These are phyloP conservation scores for Kluyveromyces dobzhanskii DNA, from an alignment of 805 yeast species.

Conservation along the genomic window DNA sequence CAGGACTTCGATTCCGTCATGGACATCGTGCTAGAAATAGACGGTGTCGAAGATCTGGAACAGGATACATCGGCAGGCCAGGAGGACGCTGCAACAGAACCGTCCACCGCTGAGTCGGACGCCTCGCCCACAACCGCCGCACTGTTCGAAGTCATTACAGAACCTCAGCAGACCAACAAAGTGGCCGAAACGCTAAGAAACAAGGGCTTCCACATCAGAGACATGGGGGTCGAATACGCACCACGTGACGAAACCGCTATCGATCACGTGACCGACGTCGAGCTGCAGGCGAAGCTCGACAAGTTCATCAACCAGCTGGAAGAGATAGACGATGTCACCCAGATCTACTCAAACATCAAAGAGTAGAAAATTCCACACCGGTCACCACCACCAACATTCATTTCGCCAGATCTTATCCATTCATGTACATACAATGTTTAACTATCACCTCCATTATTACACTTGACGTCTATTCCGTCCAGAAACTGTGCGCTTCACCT, in stretches of 20 bases:
- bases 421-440: too few species aligned
- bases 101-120: too few species aligned
- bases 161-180: constrained; percentile 50
- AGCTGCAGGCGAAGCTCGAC: constrained; percentile 40
- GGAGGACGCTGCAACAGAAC: constrained; percentile 18
- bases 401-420: too few species aligned
- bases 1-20: constrained; percentile 53
- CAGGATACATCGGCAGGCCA: constrained; percentile 24
- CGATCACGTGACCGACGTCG: constrained; percentile 43
- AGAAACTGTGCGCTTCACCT: too few species aligned
- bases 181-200: constrained; percentile 52
- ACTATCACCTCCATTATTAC: too few species aligned
- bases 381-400: too few species aligned
- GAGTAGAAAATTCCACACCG: too few species aligned
- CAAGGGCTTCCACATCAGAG: constrained; percentile 47
- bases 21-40: constrained; percentile 63
- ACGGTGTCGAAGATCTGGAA: constrained; percentile 72
- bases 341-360: constrained; percentile 61
- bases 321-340: constrained; percentile 77
- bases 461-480: too few species aligned
- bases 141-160: constrained; percentile 49
- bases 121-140: constrained; percentile 10
- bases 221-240: constrained; percentile 60
- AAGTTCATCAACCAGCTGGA: constrained; percentile 58
- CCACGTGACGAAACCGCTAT: constrained; percentile 56